These are phyloP conservation scores for Globisporangium spinosum DNA, from an alignment of 352 stramenopile genomes.

Conservation along the genomic window DNA sequence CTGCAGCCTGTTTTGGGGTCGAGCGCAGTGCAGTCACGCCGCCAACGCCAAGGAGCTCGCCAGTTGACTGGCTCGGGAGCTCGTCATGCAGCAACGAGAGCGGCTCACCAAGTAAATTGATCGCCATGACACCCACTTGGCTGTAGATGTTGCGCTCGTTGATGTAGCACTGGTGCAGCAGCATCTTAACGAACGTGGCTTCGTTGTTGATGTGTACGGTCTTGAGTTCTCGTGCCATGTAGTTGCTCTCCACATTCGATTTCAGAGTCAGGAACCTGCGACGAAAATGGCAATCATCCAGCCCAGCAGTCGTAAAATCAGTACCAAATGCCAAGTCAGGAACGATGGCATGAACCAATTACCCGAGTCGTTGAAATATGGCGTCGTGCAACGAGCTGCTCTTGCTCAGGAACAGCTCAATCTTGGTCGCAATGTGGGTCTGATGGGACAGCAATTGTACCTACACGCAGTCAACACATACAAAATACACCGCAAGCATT, in stretches of 20 bases:
- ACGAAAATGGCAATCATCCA: background rate
- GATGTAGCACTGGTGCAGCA: constrained; percentile 87
- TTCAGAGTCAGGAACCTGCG: constrained; percentile 70
- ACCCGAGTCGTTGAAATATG: constrained; percentile 78
- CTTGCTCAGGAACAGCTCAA: constrained; percentile 88
- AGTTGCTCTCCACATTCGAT: constrained; percentile 78
- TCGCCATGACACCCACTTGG: constrained; percentile 90
- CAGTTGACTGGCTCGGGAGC: constrained; percentile 50
- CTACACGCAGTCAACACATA: constrained; percentile 9
- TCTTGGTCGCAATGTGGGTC: constrained; percentile 90
- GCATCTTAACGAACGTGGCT: constrained; percentile 81
- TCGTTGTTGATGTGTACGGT: constrained; percentile 88
- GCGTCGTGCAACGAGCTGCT: constrained; percentile 40
- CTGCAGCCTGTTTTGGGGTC: constrained; percentile 21
- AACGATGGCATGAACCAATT: background rate
- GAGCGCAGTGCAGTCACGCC: constrained; percentile 16
- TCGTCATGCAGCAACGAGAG: constrained; percentile 26
- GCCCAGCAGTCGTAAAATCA: background rate
- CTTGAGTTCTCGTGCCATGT: constrained; percentile 91
- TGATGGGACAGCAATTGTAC: constrained; percentile 91
- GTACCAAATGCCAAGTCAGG: background rate
- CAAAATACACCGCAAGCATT: background rate
- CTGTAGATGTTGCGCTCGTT: constrained; percentile 90
- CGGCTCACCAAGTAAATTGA: constrained; percentile 81
- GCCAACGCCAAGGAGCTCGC: constrained; percentile 29